Conservation (phyloP, 352 stramenopile species). For the Phytophthora pini region DNA sequence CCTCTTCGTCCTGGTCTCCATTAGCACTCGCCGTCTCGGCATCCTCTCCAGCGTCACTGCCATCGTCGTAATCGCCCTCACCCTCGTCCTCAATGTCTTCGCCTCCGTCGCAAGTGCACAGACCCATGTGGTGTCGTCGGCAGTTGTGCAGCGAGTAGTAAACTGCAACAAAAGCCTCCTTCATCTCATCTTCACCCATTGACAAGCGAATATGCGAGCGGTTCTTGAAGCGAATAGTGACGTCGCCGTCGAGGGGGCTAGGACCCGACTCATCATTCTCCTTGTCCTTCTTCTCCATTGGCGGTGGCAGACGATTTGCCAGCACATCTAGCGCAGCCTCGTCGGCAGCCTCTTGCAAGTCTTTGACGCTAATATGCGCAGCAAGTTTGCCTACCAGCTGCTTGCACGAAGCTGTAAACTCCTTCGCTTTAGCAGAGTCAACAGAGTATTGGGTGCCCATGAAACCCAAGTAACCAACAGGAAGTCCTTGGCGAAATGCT, state of each 20-base stretch:
- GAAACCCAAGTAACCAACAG: slow-evolving; percentile 74
- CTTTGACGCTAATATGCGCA: slow-evolving; percentile 48
- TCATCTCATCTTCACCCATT: slow-evolving; percentile 64
- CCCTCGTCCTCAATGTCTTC: slow-evolving; percentile 33
- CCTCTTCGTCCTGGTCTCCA: slow-evolving; percentile 41
- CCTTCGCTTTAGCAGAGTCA: slow-evolving; percentile 48
- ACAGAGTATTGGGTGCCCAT: slow-evolving; percentile 72
- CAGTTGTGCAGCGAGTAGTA: slow-evolving; percentile 84
- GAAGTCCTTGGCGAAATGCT: slow-evolving; percentile 72
- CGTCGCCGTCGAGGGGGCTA: slow-evolving; percentile 57
- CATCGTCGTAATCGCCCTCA: slow-evolving; percentile 34
- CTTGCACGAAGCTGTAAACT: slow-evolving; percentile 59
- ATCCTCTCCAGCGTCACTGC: slow-evolving; percentile 31
- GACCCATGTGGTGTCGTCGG: slow-evolving; percentile 82
- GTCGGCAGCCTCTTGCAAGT: slow-evolving; percentile 76
- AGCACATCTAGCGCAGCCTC: slow-evolving; percentile 81
- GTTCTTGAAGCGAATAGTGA: slow-evolving; percentile 67
- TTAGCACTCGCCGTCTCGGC: slow-evolving; percentile 30
- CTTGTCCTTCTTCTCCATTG: slow-evolving; percentile 8
- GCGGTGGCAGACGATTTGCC: slow-evolving; percentile 73
- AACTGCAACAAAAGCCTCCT: slow-evolving; percentile 68
- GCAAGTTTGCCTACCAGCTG: slow-evolving; percentile 60
- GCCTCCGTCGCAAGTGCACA: slow-evolving; percentile 53
- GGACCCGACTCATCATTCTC: slow-evolving; percentile 28
- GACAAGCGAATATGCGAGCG: slow-evolving; percentile 73